Conservation (phyloP, 345 rosid species). For the Brassica rapa region DNA sequence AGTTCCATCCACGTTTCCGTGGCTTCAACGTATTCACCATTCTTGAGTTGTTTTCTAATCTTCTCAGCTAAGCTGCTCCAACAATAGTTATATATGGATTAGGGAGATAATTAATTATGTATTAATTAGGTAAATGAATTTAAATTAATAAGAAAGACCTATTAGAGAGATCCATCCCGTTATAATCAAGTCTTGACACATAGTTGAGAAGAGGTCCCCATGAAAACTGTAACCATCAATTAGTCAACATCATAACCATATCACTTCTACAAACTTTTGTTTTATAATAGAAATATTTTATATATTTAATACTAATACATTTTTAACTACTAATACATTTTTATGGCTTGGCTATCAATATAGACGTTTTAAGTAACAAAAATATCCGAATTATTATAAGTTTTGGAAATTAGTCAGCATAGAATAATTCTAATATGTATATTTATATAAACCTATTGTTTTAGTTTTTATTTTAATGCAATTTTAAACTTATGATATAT, state of each 20-base stretch:
- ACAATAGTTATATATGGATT: conserved; percentile 1
- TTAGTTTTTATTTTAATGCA: not conserved
- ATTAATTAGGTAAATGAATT: not conserved
- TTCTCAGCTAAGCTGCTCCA: conserved; percentile 58
- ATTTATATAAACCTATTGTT: not conserved
- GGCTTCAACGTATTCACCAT: conserved; percentile 55
- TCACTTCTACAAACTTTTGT: not conserved
- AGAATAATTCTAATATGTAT: not conserved
- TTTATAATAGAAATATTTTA: not conserved
- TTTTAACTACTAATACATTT: not conserved
- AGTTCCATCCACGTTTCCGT: conserved; percentile 67
- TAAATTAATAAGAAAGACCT: conserved; percentile 43
- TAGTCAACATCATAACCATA: not conserved
- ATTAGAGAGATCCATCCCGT: conserved; percentile 53
- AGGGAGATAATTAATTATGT: conserved; percentile 7
- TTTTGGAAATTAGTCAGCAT: not conserved
- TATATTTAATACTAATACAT: not conserved
- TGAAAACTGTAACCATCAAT: conserved; percentile 52
- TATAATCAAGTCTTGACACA: conserved; percentile 68
- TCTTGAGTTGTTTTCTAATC: conserved; percentile 57
- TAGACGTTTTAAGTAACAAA: not conserved
- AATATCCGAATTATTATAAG: not conserved
- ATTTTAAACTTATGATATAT: not conserved
- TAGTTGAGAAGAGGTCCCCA: conserved; percentile 91
- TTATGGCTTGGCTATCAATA: not conserved